phyloP scores from a whole-genome alignment of 2,329 filamentous ascomycete species.

The Taxawa tesnikishii region DNA sequence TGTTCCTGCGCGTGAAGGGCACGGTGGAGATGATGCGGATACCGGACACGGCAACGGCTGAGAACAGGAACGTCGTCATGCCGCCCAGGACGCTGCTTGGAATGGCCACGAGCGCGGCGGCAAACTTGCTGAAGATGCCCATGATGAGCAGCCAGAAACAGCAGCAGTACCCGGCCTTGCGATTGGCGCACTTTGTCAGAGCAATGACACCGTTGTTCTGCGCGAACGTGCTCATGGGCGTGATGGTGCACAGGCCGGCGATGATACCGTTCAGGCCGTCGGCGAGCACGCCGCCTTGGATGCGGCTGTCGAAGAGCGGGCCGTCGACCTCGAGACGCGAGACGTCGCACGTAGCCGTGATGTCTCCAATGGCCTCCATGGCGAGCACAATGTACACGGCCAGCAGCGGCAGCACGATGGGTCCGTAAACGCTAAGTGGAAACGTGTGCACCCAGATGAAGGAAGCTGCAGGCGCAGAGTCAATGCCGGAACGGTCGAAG shows the following conservation, averaged over 20 bases:
- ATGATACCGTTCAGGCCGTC: constrained; percentile 67
- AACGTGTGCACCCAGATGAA: constrained; percentile 76
- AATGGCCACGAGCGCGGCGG: constrained; percentile 65
- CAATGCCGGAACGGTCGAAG: constrained; percentile 59
- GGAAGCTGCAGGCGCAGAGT: constrained; percentile 55
- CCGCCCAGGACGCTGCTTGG: constrained; percentile 40
- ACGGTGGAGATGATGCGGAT: constrained; percentile 62
- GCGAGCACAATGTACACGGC: constrained; percentile 54
- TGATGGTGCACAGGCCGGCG: constrained; percentile 66
- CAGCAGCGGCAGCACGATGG: constrained; percentile 59
- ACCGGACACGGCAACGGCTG: constrained; percentile 63
- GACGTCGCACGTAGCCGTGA: constrained; percentile 72
- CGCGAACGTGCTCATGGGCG: constrained; percentile 68
- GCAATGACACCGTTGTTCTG: constrained; percentile 82
- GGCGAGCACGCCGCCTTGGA: constrained; percentile 67
- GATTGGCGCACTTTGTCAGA: constrained; percentile 68
- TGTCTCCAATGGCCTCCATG: constrained; percentile 57
- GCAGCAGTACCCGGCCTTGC: constrained; percentile 66
- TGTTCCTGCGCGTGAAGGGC: constrained; percentile 64
- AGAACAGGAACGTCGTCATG: constrained; percentile 66
- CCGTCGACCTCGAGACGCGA: constrained; percentile 64
- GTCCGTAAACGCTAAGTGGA: constrained; percentile 57
- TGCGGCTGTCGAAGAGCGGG: constrained; percentile 58
- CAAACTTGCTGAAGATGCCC: constrained; percentile 75
- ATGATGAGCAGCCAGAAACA: constrained; percentile 68